Evolutionary conservation across 257 asterid species (phyloP).

Genomic region (Gardenia jasminoides): DNA sequence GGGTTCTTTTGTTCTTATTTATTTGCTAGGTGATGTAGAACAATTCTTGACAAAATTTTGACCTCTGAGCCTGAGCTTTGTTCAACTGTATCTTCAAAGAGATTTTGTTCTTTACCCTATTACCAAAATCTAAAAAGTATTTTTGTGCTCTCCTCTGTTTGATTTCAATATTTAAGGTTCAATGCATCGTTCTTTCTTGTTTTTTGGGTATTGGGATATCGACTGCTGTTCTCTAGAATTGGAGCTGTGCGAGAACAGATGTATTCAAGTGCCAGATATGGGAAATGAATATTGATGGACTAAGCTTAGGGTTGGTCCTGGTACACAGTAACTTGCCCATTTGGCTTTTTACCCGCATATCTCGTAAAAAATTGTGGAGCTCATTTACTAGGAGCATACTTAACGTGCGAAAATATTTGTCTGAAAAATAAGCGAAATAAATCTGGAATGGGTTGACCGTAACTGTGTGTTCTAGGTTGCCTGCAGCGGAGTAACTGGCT

Average conservation of each 20-base stretch:
- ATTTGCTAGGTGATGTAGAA: not conserved
- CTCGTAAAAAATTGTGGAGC: too few species aligned
- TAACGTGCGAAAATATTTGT: too few species aligned
- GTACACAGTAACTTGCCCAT: too few species aligned
- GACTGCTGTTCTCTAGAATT: not conserved
- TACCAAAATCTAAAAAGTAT: not conserved
- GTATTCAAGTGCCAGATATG: not conserved
- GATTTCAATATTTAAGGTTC: not conserved
- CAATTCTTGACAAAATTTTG: not conserved
- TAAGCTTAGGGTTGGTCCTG: too few species aligned
- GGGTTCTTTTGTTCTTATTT: not conserved
- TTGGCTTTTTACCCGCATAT: not conserved
- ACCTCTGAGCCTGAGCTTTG: not conserved
- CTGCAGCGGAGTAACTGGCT: too few species aligned
- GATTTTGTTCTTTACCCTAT: not conserved
- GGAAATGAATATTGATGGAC: too few species aligned
- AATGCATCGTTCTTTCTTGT: too few species aligned
- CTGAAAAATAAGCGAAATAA: too few species aligned
- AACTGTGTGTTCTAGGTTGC: too few species aligned
- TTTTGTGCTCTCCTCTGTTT: not conserved
- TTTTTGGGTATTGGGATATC: not conserved
- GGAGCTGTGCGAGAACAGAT: not conserved
- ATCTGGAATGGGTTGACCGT: too few species aligned
- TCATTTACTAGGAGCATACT: too few species aligned
- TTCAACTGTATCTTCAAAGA: not conserved